A percentile compares a stretch with the other conserved stretches of the same genome.
These are phyloP conservation scores for Garcia nutans DNA, from an alignment of 345 rosid species.

Conservation along the genomic window DNA sequence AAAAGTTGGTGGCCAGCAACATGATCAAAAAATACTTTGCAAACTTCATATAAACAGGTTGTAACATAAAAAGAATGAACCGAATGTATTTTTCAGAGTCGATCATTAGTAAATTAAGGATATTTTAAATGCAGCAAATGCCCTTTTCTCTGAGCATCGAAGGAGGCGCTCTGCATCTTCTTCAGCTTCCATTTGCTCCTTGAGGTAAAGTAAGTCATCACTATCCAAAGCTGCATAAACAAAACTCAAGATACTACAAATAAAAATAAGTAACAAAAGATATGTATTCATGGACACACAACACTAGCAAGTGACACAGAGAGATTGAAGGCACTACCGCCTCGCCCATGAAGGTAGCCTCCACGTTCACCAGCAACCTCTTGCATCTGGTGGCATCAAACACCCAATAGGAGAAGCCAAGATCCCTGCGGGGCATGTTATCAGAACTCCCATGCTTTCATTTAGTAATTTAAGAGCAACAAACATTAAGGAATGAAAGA, in stretches of 20 bases:
- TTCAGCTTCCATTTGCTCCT: conserved; percentile 99
- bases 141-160: conserved; percentile 93
- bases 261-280: background rate
- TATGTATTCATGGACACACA: background rate
- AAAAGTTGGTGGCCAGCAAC: background rate
- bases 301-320: background rate
- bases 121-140: conserved; percentile 97
- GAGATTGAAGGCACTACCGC: conserved; percentile 50
- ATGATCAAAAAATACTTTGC: background rate
- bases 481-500: background rate
- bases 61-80: background rate
- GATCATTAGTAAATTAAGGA: conserved; percentile 39
- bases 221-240: conserved; percentile 93
- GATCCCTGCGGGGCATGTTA: conserved; percentile 99
- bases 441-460: conserved; percentile 49
- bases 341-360: conserved; percentile 98
- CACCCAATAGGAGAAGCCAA: conserved; percentile 59
- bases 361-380: conserved; percentile 99
- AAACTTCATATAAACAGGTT: background rate
- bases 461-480: background rate
- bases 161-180: conserved; percentile 97
- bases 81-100: background rate
- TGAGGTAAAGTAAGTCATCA: conserved; percentile 92
- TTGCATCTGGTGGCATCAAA: conserved; percentile 88
- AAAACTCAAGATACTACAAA: conserved; percentile 29